phyloP scores from a whole-genome alignment of 2,329 filamentous ascomycete species.

The Aspergillus fischeri region DNA sequence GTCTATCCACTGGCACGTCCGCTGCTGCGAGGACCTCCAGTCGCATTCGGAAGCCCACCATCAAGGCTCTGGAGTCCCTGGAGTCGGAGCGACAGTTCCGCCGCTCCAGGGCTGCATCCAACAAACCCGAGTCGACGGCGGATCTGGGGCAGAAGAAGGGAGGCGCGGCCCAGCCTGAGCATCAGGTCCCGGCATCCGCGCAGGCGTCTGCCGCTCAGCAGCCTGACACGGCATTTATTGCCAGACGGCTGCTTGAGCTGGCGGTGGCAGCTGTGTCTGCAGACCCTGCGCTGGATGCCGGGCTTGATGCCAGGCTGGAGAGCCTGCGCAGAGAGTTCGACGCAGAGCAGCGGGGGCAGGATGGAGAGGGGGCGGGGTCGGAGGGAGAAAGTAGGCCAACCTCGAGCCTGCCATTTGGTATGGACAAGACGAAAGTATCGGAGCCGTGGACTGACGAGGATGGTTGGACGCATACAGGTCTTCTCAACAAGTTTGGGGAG shows the following conservation, averaged over 20 bases:
- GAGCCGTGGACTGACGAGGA: constrained; percentile 25
- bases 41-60: constrained; percentile 19
- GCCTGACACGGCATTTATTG: constrained; percentile 6
- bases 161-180: neutral
- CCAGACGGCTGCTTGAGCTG: constrained; percentile 13
- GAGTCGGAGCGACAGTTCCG: constrained; percentile 17
- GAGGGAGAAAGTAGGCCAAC: constrained; percentile 12
- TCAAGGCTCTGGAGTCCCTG: constrained; percentile 16
- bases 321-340: constrained; percentile 12
- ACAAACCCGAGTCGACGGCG: constrained; percentile 4
- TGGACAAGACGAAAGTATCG: constrained; percentile 15
- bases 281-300: constrained; percentile 7
- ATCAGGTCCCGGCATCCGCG: neutral
- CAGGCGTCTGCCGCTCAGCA: neutral
- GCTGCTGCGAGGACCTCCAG: constrained; percentile 14
- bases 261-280: constrained; percentile 13
- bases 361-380: neutral
- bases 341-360: neutral
- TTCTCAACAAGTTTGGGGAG: constrained; percentile 25
- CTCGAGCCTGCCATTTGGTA: constrained; percentile 9
- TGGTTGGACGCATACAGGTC: constrained; percentile 29
- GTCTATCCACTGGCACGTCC: constrained; percentile 15
- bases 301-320: constrained; percentile 12
- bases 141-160: neutral
- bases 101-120: constrained; percentile 11